These are phyloP conservation scores for Chalara sp. DNA, from an alignment of 2,329 filamentous ascomycete genomes.

Conservation along the genomic window DNA sequence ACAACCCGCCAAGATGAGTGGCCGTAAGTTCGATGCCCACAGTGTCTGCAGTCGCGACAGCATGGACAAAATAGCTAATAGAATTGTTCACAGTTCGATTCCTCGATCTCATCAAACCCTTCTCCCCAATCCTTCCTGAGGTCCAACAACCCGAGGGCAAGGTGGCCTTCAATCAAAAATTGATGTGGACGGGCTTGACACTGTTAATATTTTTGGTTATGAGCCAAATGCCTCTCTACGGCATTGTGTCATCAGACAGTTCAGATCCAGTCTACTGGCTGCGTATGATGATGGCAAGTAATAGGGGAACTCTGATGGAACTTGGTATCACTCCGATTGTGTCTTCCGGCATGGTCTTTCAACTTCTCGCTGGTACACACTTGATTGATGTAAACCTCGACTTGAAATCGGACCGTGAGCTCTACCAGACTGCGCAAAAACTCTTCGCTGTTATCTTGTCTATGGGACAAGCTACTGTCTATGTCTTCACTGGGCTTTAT, in stretches of 20 bases:
- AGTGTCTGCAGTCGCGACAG: slow-evolving; percentile 9
- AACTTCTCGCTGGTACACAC: slow-evolving; percentile 98
- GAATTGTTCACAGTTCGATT: slow-evolving; percentile 68
- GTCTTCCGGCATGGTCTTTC: slow-evolving; percentile 99
- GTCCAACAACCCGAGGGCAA: slow-evolving; percentile 98
- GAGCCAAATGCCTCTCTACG: slow-evolving; percentile 99
- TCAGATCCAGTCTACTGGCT: slow-evolving; percentile 99
- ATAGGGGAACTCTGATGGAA: slow-evolving; percentile 93
- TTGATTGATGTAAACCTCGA: slow-evolving; percentile 99
- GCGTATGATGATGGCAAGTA: slow-evolving; percentile 99
- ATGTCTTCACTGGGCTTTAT: slow-evolving; percentile 97
- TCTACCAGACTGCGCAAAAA: slow-evolving; percentile 99
- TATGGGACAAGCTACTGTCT: slow-evolving; percentile 95
- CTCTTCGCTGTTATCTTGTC: slow-evolving; percentile 96
- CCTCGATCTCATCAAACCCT: slow-evolving; percentile 99
- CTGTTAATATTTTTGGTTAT: slow-evolving; percentile 99
- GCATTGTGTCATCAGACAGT: slow-evolving; percentile 97
- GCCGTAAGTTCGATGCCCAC: slow-evolving; percentile 28
- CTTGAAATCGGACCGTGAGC: slow-evolving; percentile 98
- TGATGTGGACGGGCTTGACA: slow-evolving; percentile 92
- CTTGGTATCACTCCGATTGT: slow-evolving; percentile 98
- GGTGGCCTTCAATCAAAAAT: slow-evolving; percentile 96
- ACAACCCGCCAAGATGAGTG: slow-evolving; percentile 34
- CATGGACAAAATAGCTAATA: not conserved
- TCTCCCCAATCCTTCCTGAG: slow-evolving; percentile 98